phyloP scores from a whole-genome alignment of 441 rosid genomes.

The Brassica balearica region DNA sequence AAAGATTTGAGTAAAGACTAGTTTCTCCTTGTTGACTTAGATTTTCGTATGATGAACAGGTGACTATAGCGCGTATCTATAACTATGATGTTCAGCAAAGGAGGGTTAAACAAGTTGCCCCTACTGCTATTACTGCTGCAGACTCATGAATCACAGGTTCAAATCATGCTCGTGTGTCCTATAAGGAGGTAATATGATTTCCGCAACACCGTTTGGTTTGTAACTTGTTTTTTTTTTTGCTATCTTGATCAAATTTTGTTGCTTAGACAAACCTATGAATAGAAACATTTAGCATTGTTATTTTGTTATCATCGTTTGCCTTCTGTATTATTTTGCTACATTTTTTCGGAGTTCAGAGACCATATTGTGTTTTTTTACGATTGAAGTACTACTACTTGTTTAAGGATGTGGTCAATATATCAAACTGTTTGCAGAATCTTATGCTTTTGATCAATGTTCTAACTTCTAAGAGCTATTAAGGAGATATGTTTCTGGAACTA shows the following conservation, averaged over 20 bases:
- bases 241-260: constrained; percentile 31
- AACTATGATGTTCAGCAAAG: constrained; percentile 93
- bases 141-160: constrained; percentile 51
- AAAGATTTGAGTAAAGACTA: constrained; percentile 11
- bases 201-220: constrained; percentile 11
- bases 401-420: constrained; percentile 30
- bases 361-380: constrained; percentile 16
- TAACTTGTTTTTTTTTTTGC: constrained; percentile 11
- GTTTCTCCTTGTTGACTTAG: constrained; percentile 1
- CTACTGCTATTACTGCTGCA: constrained; percentile 49
- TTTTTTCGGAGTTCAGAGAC: neutral
- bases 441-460: constrained; percentile 8
- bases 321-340: too few species aligned
- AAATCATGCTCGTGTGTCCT: neutral
- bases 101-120: constrained; percentile 61
- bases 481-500: constrained; percentile 6
- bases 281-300: constrained; percentile 25
- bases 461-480: neutral
- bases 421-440: constrained; percentile 17
- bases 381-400: constrained; percentile 21
- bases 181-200: constrained; percentile 15
- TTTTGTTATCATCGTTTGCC: neutral
- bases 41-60: constrained; percentile 50
- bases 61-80: constrained; percentile 77
- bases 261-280: constrained; percentile 18